Evolutionary conservation across 192 early-diverging fungal genomes (phyloP).

Genomic region (Backusella parvicylindrica): DNA sequence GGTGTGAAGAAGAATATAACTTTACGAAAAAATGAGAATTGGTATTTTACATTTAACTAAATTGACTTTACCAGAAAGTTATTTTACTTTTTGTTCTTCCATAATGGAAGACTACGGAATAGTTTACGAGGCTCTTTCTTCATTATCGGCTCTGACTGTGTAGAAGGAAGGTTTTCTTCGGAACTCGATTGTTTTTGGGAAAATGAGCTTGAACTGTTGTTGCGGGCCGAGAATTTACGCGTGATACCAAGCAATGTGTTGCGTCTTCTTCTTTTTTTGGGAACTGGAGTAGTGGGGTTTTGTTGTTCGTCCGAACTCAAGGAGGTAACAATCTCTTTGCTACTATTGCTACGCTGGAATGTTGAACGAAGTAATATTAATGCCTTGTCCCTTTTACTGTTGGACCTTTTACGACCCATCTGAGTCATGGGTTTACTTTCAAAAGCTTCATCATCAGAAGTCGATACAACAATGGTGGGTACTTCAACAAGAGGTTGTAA

Average conservation of each 20-base stretch:
- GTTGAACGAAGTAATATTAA: constrained; percentile 5
- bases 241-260: constrained; percentile 5
- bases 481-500: background rate
- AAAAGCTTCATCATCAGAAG: background rate
- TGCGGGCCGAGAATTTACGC: constrained; percentile 3
- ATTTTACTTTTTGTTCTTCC: constrained; percentile 2
- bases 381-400: constrained; percentile 1
- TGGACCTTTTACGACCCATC: background rate
- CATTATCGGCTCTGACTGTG: background rate
- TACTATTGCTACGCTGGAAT: background rate
- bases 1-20: background rate
- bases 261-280: constrained; percentile 10
- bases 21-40: background rate
- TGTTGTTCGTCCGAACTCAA: background rate
- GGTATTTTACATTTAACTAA: background rate
- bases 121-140: background rate
- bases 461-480: background rate
- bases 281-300: background rate
- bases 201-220: background rate
- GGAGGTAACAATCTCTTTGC: background rate
- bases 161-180: background rate
- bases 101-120: constrained; percentile 3
- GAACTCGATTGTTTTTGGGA: background rate
- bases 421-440: background rate
- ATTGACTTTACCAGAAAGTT: background rate